A percentile compares a stretch with the other conserved stretches of the same genome.
These are phyloP conservation scores for Pseudevernia furfuracea DNA, from an alignment of 495 filamentous ascomycete genomes.

Conservation along the genomic window DNA sequence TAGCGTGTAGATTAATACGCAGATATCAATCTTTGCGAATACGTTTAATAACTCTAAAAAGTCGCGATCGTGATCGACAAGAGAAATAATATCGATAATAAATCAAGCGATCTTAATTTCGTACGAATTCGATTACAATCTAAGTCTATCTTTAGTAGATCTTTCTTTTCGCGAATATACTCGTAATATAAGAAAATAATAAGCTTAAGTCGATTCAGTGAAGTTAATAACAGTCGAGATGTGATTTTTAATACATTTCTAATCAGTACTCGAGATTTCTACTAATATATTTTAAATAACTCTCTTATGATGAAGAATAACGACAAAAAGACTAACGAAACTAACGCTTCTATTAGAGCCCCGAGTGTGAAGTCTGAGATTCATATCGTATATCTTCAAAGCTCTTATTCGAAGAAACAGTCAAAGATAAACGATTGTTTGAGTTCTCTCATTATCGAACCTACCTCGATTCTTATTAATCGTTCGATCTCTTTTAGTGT, in stretches of 20 bases:
- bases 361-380: too few relatives aligned
- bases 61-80: conserved; percentile 7
- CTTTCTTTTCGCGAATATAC: not conserved
- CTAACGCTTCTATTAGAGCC: too few relatives aligned
- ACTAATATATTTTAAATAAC: too few relatives aligned
- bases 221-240: conserved; percentile 9
- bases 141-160: conserved; percentile 5
- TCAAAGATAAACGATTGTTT: too few relatives aligned
- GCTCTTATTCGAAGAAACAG: too few relatives aligned
- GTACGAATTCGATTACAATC: conserved; percentile 1
- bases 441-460: too few relatives aligned
- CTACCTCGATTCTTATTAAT: too few relatives aligned
- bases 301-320: too few relatives aligned
- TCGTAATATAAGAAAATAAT: not conserved
- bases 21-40: not conserved
- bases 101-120: conserved; percentile 1
- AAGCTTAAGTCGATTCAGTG: conserved; percentile 8
- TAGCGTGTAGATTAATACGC: conserved; percentile 5
- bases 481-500: too few relatives aligned
- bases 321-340: too few relatives aligned
- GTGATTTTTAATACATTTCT: conserved; percentile 5
- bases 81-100: conserved; percentile 12
- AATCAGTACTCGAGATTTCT: not conserved
- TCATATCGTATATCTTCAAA: too few relatives aligned
- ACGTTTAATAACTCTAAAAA: conserved; percentile 9